phyloP scores from a whole-genome alignment of 176 grass and related monocot genomes.

The Zoysia pacifica region DNA sequence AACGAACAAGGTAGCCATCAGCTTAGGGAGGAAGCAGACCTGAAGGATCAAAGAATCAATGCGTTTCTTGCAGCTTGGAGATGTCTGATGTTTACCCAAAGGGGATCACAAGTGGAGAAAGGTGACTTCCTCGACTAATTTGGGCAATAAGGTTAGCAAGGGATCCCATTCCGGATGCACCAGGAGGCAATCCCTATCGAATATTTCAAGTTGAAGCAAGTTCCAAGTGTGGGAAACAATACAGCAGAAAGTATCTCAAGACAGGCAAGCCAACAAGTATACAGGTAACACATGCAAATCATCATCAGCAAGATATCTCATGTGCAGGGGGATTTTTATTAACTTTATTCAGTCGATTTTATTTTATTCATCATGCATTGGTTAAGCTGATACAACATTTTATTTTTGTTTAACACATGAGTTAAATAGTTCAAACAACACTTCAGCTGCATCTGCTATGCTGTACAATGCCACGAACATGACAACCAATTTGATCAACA shows the following conservation, averaged over 20 bases:
- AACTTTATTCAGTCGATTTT: background rate
- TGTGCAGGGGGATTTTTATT: background rate
- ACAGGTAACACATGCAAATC: background rate
- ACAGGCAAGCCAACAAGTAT: background rate
- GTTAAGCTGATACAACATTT: background rate
- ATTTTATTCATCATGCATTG: background rate
- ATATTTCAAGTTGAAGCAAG: slow-evolving; percentile 7
- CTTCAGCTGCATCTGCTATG: background rate
- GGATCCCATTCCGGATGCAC: background rate
- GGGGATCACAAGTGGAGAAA: background rate
- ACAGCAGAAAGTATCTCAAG: background rate
- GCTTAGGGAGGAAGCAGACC: slow-evolving; percentile 22
- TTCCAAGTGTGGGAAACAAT: background rate
- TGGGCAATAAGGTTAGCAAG: background rate
- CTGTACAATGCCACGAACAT: background rate
- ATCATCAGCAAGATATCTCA: background rate
- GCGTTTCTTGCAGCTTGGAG: slow-evolving; percentile 40
- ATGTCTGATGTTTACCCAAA: slow-evolving; percentile 10
- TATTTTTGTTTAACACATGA: slow-evolving; percentile 7
- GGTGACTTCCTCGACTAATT: background rate
- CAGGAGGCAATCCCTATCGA: background rate
- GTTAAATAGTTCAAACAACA: slow-evolving; percentile 16
- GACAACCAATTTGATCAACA: background rate
- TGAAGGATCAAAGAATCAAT: slow-evolving; percentile 34
- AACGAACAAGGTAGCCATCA: background rate